Evolutionary conservation across 345 rosid species (phyloP).

Genomic region (Cardiospermum halicacabum): DNA sequence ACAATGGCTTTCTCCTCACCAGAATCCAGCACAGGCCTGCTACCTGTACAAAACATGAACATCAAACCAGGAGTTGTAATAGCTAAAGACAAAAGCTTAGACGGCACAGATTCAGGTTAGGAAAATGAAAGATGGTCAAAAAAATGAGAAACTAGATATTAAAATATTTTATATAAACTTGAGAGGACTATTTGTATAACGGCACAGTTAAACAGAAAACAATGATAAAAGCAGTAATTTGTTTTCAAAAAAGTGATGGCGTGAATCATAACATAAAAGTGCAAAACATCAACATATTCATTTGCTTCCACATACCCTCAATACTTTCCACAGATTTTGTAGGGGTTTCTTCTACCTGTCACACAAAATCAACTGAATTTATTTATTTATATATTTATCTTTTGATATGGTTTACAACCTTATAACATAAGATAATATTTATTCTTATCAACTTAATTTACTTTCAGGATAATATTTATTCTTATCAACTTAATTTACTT

Average conservation of each 20-base stretch:
- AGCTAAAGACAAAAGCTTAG: not conserved
- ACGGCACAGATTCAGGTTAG: not conserved
- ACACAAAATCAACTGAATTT: slow-evolving; percentile 13
- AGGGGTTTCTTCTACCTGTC: slow-evolving; percentile 51
- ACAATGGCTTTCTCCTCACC: slow-evolving; percentile 87
- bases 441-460: too few species aligned
- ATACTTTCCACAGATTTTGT: slow-evolving; percentile 41
- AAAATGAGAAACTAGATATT: slow-evolving; percentile 1
- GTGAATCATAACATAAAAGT: not conserved
- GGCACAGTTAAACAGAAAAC: not conserved
- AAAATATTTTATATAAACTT: slow-evolving; percentile 8
- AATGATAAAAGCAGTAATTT: not conserved
- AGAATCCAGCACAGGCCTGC: slow-evolving; percentile 34
- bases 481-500: slow-evolving; percentile 13
- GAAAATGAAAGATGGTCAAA: not conserved
- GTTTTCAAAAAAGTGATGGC: not conserved
- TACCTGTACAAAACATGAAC: slow-evolving; percentile 44
- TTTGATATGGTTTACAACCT: too few species aligned
- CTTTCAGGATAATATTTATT: too few species aligned
- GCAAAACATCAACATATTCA: not conserved
- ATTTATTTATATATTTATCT: too few species aligned
- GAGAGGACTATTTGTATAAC: not conserved
- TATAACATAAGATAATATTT: too few species aligned
- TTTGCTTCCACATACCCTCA: slow-evolving; percentile 50
- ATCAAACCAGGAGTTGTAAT: slow-evolving; percentile 12